Percentiles rank a stretch among this genome's conserved stretches.
These are phyloP conservation scores for Penicillium oxalicum DNA, from an alignment of 2,329 filamentous ascomycete genomes.

Conservation along the genomic window DNA sequence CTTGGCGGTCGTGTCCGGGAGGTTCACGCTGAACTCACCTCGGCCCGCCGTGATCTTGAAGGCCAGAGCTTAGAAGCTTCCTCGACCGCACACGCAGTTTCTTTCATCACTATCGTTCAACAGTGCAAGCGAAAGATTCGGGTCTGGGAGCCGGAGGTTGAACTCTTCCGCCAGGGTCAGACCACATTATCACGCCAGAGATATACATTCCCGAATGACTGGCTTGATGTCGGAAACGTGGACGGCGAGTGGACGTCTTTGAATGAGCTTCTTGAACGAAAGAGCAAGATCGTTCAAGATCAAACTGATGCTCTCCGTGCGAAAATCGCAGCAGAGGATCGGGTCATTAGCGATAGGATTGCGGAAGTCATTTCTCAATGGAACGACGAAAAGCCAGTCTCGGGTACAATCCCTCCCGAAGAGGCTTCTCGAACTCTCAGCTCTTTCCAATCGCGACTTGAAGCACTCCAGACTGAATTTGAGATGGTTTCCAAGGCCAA, in stretches of 20 bases:
- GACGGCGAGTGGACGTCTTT: constrained; percentile 93
- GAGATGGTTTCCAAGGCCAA: constrained; percentile 95
- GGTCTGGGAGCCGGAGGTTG: constrained; percentile 90
- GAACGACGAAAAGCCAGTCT: constrained; percentile 96
- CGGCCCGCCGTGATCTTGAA: constrained; percentile 84
- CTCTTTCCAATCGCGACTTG: constrained; percentile 78
- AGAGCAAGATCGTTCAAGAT: constrained; percentile 91
- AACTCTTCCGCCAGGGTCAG: constrained; percentile 91
- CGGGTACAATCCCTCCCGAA: constrained; percentile 84
- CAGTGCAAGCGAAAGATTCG: constrained; percentile 92
- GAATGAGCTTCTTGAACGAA: constrained; percentile 84
- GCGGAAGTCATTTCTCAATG: constrained; percentile 76
- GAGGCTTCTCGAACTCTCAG: constrained; percentile 76
- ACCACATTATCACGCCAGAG: constrained; percentile 85
- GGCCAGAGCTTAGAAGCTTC: constrained; percentile 86
- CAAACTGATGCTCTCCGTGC: constrained; percentile 91
- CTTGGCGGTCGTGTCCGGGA: constrained; percentile 88
- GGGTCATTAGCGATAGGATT: constrained; percentile 83
- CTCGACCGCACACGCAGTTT: constrained; percentile 92
- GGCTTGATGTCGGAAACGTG: constrained; percentile 93
- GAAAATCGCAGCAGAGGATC: constrained; percentile 92
- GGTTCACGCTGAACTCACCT: constrained; percentile 84
- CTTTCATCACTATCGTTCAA: constrained; percentile 97
- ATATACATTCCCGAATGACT: constrained; percentile 88
- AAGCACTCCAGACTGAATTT: constrained; percentile 76